A percentile compares a stretch with the other conserved stretches of the same genome.
These are phyloP conservation scores for Zymoseptoria tritici DNA, from an alignment of 2,329 filamentous ascomycete species.

Conservation along the genomic window DNA sequence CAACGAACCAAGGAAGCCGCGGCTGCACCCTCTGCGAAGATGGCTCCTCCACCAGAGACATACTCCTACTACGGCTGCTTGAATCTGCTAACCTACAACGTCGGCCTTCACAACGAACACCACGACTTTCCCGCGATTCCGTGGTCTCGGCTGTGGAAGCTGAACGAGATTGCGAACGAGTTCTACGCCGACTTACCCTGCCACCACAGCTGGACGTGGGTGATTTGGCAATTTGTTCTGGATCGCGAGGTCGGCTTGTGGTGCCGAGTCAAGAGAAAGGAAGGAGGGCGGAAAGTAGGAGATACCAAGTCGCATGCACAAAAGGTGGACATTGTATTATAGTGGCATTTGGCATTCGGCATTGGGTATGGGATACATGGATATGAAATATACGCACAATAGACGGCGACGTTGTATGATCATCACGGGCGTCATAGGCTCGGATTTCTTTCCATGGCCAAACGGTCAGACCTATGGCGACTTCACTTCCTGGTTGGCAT, in stretches of 20 bases:
- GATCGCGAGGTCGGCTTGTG: conserved; percentile 84
- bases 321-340: conserved; percentile 9
- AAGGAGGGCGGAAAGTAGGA: conserved; percentile 60
- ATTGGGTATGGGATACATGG: not conserved
- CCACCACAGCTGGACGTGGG: conserved; percentile 85
- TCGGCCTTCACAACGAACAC: conserved; percentile 96
- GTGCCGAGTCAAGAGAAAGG: conserved; percentile 85
- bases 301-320: conserved; percentile 10
- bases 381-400: not conserved
- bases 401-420: not conserved
- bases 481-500: too few species aligned
- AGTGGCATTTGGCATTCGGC: not conserved
- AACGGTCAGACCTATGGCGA: too few species aligned
- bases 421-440: not conserved
- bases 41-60: conserved; percentile 68
- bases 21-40: conserved; percentile 38
- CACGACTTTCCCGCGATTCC: conserved; percentile 97
- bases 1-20: conserved; percentile 37
- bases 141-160: conserved; percentile 75
- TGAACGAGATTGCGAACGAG: conserved; percentile 75
- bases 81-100: conserved; percentile 92
- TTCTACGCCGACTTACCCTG: conserved; percentile 84
- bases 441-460: too few species aligned
- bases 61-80: conserved; percentile 94
- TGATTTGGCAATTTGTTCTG: conserved; percentile 91